phyloP scores from a whole-genome alignment of 2,329 filamentous ascomycete genomes.

The Aureobasidium sp. region DNA sequence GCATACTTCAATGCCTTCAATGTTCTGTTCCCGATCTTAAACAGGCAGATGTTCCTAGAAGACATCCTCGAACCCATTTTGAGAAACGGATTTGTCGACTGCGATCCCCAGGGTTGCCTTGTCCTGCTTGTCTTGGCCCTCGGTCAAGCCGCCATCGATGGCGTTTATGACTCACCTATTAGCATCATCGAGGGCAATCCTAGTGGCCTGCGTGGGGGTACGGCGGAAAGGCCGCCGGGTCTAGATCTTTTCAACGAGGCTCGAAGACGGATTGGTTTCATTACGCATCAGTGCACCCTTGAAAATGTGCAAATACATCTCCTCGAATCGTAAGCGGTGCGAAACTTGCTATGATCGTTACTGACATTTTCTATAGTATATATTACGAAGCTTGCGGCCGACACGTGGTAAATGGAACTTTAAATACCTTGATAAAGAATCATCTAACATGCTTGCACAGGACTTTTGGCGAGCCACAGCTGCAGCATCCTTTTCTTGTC shows the following conservation, averaged over 20 bases:
- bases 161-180: slow-evolving; percentile 39
- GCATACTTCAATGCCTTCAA: slow-evolving; percentile 54
- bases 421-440: too few species aligned
- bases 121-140: slow-evolving; percentile 50
- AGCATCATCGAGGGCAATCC: slow-evolving; percentile 35
- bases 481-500: slow-evolving; percentile 48
- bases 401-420: slow-evolving; percentile 37
- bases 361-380: slow-evolving; percentile 30
- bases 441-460: background rate
- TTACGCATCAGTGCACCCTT: slow-evolving; percentile 45
- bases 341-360: background rate
- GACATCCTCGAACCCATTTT: slow-evolving; percentile 39
- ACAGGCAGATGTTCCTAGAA: slow-evolving; percentile 46
- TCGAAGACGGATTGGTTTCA: slow-evolving; percentile 50
- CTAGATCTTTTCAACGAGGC: slow-evolving; percentile 55
- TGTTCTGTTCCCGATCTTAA: slow-evolving; percentile 49
- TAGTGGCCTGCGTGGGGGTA: slow-evolving; percentile 47
- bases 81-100: slow-evolving; percentile 39
- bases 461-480: slow-evolving; percentile 51
- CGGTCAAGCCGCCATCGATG: slow-evolving; percentile 49
- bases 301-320: slow-evolving; percentile 52
- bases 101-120: slow-evolving; percentile 42
- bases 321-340: slow-evolving; percentile 42
- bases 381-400: slow-evolving; percentile 47
- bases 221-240: slow-evolving; percentile 44